Evolutionary conservation across 257 asterid species (phyloP).

Genomic region (Primulina eburnea): DNA sequence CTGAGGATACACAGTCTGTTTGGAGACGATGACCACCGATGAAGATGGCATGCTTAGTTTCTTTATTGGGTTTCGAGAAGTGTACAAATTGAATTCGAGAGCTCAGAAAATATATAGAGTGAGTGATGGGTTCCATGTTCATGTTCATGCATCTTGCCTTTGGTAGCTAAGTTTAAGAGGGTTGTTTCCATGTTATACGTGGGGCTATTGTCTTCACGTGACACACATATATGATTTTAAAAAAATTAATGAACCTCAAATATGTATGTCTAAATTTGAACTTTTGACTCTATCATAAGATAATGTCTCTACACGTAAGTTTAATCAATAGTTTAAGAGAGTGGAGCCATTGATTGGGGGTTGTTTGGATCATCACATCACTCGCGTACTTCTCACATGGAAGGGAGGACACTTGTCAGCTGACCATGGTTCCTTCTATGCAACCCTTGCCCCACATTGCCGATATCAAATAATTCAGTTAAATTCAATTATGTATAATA

Average conservation of each 20-base stretch:
- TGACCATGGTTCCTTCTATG: conserved; percentile 6
- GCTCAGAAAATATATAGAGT: conserved; percentile 18
- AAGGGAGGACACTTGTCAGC: conserved; percentile 22
- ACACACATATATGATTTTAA: too few species aligned
- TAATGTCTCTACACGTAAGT: too few species aligned
- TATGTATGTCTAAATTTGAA: too few species aligned
- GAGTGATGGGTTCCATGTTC: background rate
- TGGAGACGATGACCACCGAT: conserved; percentile 59
- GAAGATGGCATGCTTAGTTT: conserved; percentile 59
- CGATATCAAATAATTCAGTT: too few species aligned
- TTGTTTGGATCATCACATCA: background rate
- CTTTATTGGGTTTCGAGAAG: background rate
- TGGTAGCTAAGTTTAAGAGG: conserved; percentile 25
- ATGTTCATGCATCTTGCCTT: conserved; percentile 34
- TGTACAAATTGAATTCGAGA: conserved; percentile 5
- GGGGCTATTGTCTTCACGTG: too few species aligned
- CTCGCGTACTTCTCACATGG: background rate
- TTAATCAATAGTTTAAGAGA: conserved; percentile 1
- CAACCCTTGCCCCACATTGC: background rate
- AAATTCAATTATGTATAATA: too few species aligned
- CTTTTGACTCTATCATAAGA: too few species aligned
- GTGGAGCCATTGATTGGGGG: conserved; percentile 17
- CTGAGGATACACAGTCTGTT: conserved; percentile 57
- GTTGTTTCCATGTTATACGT: too few species aligned
- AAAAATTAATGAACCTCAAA: too few species aligned